Base-by-base conservation (phyloP, 2,329 filamentous ascomycete genomes). In the Allantophomopsis lycopodina region DNA sequence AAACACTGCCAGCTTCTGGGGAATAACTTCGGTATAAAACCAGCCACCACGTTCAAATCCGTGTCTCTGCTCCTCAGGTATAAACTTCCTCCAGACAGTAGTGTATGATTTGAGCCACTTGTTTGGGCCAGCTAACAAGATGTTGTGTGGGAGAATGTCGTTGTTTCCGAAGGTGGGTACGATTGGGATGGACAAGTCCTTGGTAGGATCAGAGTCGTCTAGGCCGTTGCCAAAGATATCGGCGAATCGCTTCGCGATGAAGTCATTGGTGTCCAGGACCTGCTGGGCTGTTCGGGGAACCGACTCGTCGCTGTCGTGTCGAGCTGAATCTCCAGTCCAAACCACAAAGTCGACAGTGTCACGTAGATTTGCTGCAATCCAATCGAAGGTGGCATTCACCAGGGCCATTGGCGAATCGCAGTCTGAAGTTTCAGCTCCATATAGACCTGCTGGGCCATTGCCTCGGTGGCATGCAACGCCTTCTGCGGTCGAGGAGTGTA, bases 81-180 rank as follows among this genome's bases (percentile, higher is more conserved):
- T 93, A 55, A 96, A 94, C 31, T 71, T 69, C 36, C 64, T 63
- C 91, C 91, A 98, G 16, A 96, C 75, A 16, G 81, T 69, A 18
- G 76, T 65, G 50, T 91, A 95, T 36, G 70, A 69, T 42, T 73
- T 73, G 1, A 94, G 83, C 79, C 89, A 94, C 46, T 73, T 72
- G 53, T 95, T 95, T 13, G 91, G 91, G 0, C 89, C 91, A 1
- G 75, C 69, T 33, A 76, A 66, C 57, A 98, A 78, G 54, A 96
- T 93, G 53, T 98, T 98, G 63, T 98, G 91, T 1, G 91, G 91
- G 44, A 95, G 75, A 42, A 98, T 88, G 54, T 98, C 91, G 60
- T 98, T 98, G 64, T 98, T 98, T 44, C 91, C 91, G 49, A 95
- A 79, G 0, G 80, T 95, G 0, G 91, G 88, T 15, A 98, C 69